Base-by-base conservation (phyloP, 371 early-diverging fungal species). In the Mortierella sp. region DNA sequence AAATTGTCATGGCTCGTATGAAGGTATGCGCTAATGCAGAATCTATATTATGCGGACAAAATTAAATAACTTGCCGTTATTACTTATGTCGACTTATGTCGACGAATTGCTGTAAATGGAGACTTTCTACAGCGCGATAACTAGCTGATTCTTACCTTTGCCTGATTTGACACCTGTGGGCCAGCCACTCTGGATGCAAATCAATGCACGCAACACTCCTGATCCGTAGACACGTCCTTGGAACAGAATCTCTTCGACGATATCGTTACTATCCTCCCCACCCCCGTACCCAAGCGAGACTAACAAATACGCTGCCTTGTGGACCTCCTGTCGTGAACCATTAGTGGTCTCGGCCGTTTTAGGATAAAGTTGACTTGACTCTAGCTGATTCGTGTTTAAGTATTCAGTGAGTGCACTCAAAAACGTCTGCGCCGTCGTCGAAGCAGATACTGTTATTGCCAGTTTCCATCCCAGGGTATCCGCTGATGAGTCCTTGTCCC, bases 151-250 rank as follows among this genome's bases (percentile, higher is more conserved):
- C 38, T 26, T 70, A 78, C 81, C 84, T 79, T 81, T 79, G 10
- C 47, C 24, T 16, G 77, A 31, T 42, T 55, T 65, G 13, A 75
- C 81, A 45, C 31, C 47, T 13, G 57, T 47, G 70, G 86, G 86
- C 86, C 86, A 85, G 76, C 80, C 86, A 77, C 71, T 79, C 54
- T 85, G 86, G 28, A 85, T 70, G 54, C 86, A 85, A 19, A 85
- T 65, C 70, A 85, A 54, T 4, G 65, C 74, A 14, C 86, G 79
- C n/a, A 85, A 38, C 13, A 77, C 73, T 31, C 75, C 77, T 0
- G 71, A 28, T 3, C 75, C 77, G 44, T 54, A 85, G 21, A 79
- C 73, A 28, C 79, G 68, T 8, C 86, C 86, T 26, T 79, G 82
- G 16, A 57, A 79, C 6, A 85, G 55, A 10, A 82, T 38, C 21